Evolutionary conservation across 495 filamentous ascomycete genomes (phyloP).

Genomic region (Penicillium diatomitis): DNA sequence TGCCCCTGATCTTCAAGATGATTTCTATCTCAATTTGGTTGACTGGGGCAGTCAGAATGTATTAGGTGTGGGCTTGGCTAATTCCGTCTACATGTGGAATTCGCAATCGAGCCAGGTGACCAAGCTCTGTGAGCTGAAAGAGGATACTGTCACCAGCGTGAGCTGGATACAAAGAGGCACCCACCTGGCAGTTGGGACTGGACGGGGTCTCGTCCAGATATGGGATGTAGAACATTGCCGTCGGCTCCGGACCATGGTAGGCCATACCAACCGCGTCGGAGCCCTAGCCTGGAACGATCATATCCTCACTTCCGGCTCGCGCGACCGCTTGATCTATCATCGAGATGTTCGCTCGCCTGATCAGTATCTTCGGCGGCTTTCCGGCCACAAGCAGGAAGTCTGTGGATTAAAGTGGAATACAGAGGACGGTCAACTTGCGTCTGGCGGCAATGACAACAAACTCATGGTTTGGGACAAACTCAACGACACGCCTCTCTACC

Average conservation of each 20-base stretch:
- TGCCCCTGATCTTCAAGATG: constrained; percentile 90
- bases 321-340: constrained; percentile 88
- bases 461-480: constrained; percentile 97
- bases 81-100: constrained; percentile 99
- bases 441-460: constrained; percentile 96
- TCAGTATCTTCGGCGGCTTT: constrained; percentile 72
- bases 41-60: constrained; percentile 97
- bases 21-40: constrained; percentile 94
- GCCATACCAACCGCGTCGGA: constrained; percentile 83
- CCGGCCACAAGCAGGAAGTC: constrained; percentile 95
- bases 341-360: constrained; percentile 91
- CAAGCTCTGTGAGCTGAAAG: constrained; percentile 84
- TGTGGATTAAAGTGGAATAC: constrained; percentile 97
- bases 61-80: constrained; percentile 82
- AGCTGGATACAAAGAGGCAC: constrained; percentile 95
- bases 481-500: constrained; percentile 75
- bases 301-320: constrained; percentile 89
- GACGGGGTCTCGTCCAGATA: constrained; percentile 89
- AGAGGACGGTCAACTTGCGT: constrained; percentile 90
- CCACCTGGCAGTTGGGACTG: constrained; percentile 88
- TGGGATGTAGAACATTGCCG: constrained; percentile 88
- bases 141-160: constrained; percentile 92
- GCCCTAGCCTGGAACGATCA: constrained; percentile 97
- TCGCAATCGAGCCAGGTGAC: constrained; percentile 76
- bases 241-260: constrained; percentile 88